Evolutionary conservation across 495 filamentous ascomycete genomes (phyloP).

Genomic region (Xylaria palmicola): DNA sequence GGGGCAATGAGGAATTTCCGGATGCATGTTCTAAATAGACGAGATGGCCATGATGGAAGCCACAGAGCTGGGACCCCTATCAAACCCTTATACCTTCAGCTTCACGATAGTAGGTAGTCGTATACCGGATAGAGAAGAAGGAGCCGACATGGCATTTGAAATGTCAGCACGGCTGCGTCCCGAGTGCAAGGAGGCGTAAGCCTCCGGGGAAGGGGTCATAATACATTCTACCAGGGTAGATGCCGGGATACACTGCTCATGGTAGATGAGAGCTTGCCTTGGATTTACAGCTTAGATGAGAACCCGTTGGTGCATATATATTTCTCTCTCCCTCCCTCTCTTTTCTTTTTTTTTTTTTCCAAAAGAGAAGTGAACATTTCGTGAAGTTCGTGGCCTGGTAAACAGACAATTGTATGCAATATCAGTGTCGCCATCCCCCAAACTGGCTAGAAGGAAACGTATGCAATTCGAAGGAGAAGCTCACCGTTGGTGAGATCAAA

Average conservation of each 20-base stretch:
- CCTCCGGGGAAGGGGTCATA: background rate
- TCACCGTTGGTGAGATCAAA: background rate
- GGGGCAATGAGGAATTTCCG: too few species aligned
- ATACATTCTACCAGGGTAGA: background rate
- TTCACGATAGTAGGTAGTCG: background rate
- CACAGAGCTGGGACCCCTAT: background rate
- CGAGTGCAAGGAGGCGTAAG: background rate
- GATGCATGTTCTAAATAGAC: too few species aligned
- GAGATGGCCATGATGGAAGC: background rate
- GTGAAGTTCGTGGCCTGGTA: too few species aligned
- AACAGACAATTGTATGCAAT: background rate
- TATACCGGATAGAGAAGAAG: background rate
- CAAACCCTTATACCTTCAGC: background rate
- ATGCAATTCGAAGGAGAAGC: background rate
- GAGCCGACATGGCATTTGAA: background rate
- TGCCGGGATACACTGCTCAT: background rate
- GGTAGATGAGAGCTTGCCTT: too few species aligned
- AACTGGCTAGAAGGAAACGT: background rate
- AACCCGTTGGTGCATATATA: too few species aligned
- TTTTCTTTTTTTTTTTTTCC: too few species aligned
- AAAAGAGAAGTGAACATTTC: too few species aligned
- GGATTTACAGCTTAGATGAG: too few species aligned
- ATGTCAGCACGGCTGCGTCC: background rate
- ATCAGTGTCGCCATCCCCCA: too few species aligned
- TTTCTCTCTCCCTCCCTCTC: too few species aligned